These are phyloP conservation scores for Xylaria sp. DNA, from an alignment of 2,329 filamentous ascomycete genomes.

Conservation along the genomic window DNA sequence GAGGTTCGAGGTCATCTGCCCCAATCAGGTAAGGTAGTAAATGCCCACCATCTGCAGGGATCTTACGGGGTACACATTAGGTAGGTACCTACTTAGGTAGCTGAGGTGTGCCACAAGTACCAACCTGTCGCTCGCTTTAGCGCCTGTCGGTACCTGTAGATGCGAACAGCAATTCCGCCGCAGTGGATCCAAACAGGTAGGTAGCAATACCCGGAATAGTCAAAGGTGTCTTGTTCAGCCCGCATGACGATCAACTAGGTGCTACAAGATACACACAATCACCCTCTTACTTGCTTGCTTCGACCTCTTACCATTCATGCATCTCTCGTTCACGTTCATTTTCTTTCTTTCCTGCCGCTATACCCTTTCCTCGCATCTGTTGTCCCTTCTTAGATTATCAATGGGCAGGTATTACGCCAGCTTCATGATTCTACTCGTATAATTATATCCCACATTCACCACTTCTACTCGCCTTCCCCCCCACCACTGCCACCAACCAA, in stretches of 20 bases:
- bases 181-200: background rate
- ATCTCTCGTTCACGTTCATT: background rate
- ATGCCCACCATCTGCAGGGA: background rate
- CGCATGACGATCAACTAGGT: background rate
- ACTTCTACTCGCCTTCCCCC: slow-evolving; percentile 1
- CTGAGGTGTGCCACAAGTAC: too few species aligned
- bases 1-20: slow-evolving; percentile 1
- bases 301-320: background rate
- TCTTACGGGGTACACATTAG: background rate
- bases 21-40: background rate
- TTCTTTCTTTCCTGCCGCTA: background rate
- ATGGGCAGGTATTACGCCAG: slow-evolving; percentile 2
- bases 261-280: slow-evolving; percentile 3
- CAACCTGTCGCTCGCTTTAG: too few species aligned
- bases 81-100: too few species aligned
- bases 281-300: slow-evolving; percentile 2
- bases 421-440: slow-evolving; percentile 10
- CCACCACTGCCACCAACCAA: background rate
- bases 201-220: background rate
- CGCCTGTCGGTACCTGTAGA: too few species aligned
- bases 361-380: background rate
- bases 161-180: background rate
- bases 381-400: background rate
- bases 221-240: slow-evolving; percentile 12
- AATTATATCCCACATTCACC: slow-evolving; percentile 20